Base-by-base conservation (phyloP, 208 protist species). In the Trypanosomatidae sp. region DNA sequence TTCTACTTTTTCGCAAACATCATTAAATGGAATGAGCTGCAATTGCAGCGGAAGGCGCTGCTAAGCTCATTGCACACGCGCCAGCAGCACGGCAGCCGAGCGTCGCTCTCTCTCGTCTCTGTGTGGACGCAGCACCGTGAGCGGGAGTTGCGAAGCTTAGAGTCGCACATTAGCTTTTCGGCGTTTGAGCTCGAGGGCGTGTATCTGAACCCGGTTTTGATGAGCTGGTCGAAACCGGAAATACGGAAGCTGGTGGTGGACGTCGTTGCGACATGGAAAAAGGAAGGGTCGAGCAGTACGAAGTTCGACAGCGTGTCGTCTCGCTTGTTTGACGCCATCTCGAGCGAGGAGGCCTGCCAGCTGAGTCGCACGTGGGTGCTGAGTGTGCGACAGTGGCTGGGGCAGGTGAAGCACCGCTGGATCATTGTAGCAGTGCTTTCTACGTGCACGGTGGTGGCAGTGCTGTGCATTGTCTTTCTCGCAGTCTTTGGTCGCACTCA, bases 1-100 rank as follows among this genome's bases (percentile, higher is more conserved):
- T 94, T 92, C 71, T 92, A 85, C 62, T 77, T 94, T 41, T 82
- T 83, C 28, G 81, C 84, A 13, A 84, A 80, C 58, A 70, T 94
- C 33, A 90, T 91, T 30, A 82, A 84, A 59, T 79, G 91, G 47
- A 81, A 90, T 41, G 90, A 94, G 66, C 62, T 83, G 17, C 77
- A 84, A 44, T 25, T 87, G 50, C 69, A 78, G 55, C 49, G 75
- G 49, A 52, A 25, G 39, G 33, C 43, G 46, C 46, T 69, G 30
- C 44, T 67, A 53, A n/a, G 10, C 36, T 56, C 53, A n/a, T 55
- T n/a, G n/a, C n/a, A n/a, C n/a, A n/a, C n/a, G n/a, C n/a, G n/a
- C 28, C 25, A 82, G 36, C 52, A 81, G 19, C 28, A 56, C n/a
- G 69, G 67, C 39, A 36, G 64, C 4, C 60, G n/a, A 69, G 58